A percentile compares a stretch with the other conserved stretches of the same genome.
Evolutionary conservation across 192 early-diverging fungal genomes (phyloP).

Genomic region (Funneliformis mosseae): DNA sequence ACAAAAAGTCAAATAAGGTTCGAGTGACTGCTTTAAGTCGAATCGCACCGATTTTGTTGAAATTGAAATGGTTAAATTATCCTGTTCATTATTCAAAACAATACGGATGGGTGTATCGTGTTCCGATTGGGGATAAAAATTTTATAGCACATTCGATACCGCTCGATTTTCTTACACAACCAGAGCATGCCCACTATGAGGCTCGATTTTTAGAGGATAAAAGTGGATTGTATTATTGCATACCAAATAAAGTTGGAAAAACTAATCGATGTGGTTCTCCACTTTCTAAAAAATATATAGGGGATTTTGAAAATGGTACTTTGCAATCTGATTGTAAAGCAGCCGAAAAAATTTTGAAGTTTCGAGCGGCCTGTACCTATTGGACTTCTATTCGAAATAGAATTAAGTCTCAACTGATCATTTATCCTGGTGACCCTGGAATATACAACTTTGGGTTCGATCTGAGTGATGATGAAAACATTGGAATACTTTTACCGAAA

Average conservation of each 20-base stretch:
- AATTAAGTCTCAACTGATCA: conserved; percentile 14
- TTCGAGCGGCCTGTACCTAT: conserved; percentile 82
- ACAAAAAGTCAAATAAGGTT: conserved; percentile 54
- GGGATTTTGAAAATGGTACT: conserved; percentile 78
- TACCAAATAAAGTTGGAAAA: conserved; percentile 89
- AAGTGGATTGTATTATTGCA: conserved; percentile 57
- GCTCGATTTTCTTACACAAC: conserved; percentile 22
- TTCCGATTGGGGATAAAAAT: conserved; percentile 48
- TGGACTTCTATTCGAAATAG: conserved; percentile 86
- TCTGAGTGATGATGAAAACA: conserved; percentile 30
- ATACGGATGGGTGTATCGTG: conserved; percentile 87
- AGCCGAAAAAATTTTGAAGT: conserved; percentile 75
- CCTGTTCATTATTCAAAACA: conserved; percentile 70
- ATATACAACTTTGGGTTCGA: conserved; percentile 31
- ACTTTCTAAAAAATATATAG: conserved; percentile 77
- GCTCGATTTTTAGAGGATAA: conserved; percentile 47
- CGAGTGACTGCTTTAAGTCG: conserved; percentile 75
- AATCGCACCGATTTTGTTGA: conserved; percentile 81
- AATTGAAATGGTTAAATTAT: conserved; percentile 79
- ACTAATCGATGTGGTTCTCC: conserved; percentile 81
- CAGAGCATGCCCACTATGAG: conserved; percentile 43
- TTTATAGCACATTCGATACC: background rate
- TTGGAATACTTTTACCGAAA: conserved; percentile 87
- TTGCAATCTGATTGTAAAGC: conserved; percentile 64
- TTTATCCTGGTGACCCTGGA: conserved; percentile 42